Conservation (phyloP, 192 early-diverging fungal genomes). For the Dissophora ornata region DNA sequence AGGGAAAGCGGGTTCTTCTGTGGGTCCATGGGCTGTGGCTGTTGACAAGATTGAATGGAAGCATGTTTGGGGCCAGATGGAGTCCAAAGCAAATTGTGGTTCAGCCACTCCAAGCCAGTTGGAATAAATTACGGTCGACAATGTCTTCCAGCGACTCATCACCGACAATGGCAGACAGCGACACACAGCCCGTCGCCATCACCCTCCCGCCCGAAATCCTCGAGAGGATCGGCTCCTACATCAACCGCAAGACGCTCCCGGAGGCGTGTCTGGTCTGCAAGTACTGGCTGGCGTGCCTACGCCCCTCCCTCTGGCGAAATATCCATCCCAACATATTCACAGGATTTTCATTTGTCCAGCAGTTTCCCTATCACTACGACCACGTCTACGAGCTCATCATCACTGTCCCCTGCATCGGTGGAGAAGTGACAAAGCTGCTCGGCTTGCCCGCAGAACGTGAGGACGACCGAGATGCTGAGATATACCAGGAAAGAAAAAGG, state of each 20-base stretch:
- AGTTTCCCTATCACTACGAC: slow-evolving; percentile 16
- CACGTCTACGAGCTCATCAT: slow-evolving; percentile 3
- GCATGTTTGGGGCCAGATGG: no score
- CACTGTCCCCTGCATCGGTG: not conserved
- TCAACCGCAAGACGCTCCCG: not conserved
- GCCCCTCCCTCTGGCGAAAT: slow-evolving; percentile 1
- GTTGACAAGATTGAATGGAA: not conserved
- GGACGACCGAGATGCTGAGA: not conserved
- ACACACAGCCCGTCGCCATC: not conserved
- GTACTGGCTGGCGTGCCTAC: slow-evolving; percentile 11
- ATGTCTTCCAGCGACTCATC: no score
- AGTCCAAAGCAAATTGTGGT: no score
- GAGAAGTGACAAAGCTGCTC: not conserved
- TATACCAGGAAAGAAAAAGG: no score
- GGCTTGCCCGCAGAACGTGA: not conserved
- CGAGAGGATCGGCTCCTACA: not conserved
- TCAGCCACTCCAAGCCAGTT: no score
- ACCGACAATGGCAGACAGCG: no score
- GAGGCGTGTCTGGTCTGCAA: slow-evolving; percentile 17
- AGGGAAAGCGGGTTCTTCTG: not conserved
- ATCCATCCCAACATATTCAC: not conserved
- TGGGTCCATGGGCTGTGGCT: not conserved
- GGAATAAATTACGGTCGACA: no score
- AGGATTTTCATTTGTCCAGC: not conserved
- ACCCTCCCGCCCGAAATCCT: slow-evolving; percentile 29